These are phyloP conservation scores for Diophrys sp. DNA, from an alignment of 73 alveolate species.

Conservation along the genomic window DNA sequence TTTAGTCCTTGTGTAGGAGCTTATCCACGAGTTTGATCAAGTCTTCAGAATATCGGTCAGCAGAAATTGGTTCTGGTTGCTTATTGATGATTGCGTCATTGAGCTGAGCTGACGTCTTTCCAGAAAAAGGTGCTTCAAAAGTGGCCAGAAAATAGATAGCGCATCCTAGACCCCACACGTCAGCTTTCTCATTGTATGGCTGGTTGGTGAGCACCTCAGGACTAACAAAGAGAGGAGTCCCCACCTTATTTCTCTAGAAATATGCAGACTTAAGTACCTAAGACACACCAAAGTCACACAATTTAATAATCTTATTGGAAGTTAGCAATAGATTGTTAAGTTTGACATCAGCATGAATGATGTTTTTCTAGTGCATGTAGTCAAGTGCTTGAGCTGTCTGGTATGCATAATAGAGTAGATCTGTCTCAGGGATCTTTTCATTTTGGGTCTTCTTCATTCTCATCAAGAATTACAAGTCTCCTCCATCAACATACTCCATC, in stretches of 20 bases:
- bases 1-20: not conserved
- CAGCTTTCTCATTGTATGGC: conserved; percentile 32
- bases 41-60: not conserved
- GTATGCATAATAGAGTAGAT: not conserved
- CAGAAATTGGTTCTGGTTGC: not conserved
- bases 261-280: not conserved
- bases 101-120: not conserved
- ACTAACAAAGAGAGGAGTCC: conserved; percentile 48
- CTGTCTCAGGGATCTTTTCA: not conserved
- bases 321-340: conserved; percentile 32
- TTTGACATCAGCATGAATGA: conserved; percentile 60
- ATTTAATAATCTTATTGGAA: conserved; percentile 29
- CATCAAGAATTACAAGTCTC: no score
- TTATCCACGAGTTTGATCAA: not conserved
- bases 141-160: conserved; percentile 11
- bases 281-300: conserved; percentile 58
- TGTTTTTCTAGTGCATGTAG: conserved; percentile 21
- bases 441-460: not conserved
- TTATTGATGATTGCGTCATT: not conserved
- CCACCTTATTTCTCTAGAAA: conserved; percentile 9
- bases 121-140: conserved; percentile 8
- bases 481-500: no score
- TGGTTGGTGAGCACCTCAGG: conserved; percentile 37
- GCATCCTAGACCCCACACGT: conserved; percentile 37
- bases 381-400: conserved; percentile 5